Conservation (phyloP, 2,329 filamentous ascomycete species). For the Neurospora sp. region DNA sequence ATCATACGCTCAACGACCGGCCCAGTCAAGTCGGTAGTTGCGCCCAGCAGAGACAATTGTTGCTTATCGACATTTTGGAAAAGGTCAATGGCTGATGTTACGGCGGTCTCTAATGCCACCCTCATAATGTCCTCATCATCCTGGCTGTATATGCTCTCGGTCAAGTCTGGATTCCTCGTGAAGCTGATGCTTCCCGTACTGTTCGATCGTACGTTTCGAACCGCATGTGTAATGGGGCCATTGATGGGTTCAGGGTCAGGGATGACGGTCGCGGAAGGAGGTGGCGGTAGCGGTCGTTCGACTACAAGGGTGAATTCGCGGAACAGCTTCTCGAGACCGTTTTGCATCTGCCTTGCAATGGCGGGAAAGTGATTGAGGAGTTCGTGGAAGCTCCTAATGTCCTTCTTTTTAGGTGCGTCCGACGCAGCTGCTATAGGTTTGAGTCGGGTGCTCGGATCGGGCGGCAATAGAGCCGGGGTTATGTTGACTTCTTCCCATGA, state of each 20-base stretch:
- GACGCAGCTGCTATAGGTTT: slow-evolving; percentile 10
- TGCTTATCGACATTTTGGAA: slow-evolving; percentile 96
- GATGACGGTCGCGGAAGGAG: slow-evolving; percentile 52
- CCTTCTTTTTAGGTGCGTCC: slow-evolving; percentile 64
- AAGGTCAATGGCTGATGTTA: slow-evolving; percentile 87
- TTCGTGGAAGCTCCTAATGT: slow-evolving; percentile 84
- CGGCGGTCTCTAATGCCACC: slow-evolving; percentile 78
- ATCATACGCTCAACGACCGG: slow-evolving; percentile 88
- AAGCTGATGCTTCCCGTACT: slow-evolving; percentile 27
- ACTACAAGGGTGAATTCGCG: slow-evolving; percentile 80
- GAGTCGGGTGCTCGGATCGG: slow-evolving; percentile 26
- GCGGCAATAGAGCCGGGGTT: slow-evolving; percentile 50
- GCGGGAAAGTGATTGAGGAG: slow-evolving; percentile 85
- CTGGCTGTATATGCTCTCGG: slow-evolving; percentile 64
- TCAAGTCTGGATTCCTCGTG: slow-evolving; percentile 23
- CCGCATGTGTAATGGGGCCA: slow-evolving; percentile 44
- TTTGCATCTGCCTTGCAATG: slow-evolving; percentile 94
- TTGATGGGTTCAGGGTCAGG: slow-evolving; percentile 45
- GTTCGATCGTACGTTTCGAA: slow-evolving; percentile 45
- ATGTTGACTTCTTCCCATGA: slow-evolving; percentile 69
- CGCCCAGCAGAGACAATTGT: slow-evolving; percentile 81
- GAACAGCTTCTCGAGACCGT: slow-evolving; percentile 80
- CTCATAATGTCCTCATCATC: slow-evolving; percentile 91
- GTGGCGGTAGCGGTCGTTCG: slow-evolving; percentile 72
- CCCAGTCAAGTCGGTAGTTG: slow-evolving; percentile 87